Percentiles rank a stretch among this genome's conserved stretches.
phyloP scores from a whole-genome alignment of 345 rosid species.

The Isatis tinctoria region DNA sequence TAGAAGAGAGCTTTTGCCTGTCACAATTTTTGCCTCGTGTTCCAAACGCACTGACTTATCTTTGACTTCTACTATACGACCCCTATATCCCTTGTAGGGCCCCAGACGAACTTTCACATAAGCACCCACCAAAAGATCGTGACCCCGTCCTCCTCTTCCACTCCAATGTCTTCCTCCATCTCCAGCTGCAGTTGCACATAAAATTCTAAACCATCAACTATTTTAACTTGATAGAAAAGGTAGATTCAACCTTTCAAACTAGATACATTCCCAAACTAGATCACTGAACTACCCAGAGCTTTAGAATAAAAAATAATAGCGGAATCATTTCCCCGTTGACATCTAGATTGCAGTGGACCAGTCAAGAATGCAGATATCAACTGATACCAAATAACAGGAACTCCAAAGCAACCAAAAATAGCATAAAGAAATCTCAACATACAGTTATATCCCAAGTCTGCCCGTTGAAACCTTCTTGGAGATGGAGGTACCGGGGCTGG shows the following conservation, averaged over 20 bases:
- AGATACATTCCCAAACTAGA: not conserved
- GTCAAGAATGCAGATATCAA: not conserved
- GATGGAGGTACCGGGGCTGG: conserved; percentile 62
- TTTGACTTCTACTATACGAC: conserved; percentile 69
- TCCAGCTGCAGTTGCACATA: conserved; percentile 16
- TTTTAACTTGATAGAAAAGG: not conserved
- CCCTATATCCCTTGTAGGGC: conserved; percentile 71
- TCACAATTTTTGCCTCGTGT: conserved; percentile 75
- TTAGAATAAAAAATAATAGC: not conserved
- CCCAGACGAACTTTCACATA: conserved; percentile 72
- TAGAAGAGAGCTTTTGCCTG: conserved; percentile 55
- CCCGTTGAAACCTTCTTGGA: conserved; percentile 67
- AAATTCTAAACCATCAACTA: not conserved
- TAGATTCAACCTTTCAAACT: not conserved
- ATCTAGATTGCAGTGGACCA: not conserved
- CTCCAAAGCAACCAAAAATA: not conserved
- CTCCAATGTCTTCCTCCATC: conserved; percentile 71
- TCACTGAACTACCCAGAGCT: not conserved
- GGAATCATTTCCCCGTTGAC: not conserved
- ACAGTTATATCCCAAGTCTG: conserved; percentile 58
- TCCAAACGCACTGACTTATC: conserved; percentile 71
- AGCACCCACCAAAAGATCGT: conserved; percentile 58
- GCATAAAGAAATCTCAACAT: conserved; percentile 30
- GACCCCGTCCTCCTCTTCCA: conserved; percentile 58
- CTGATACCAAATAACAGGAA: not conserved